phyloP scores from a whole-genome alignment of 441 rosid genomes.

The Populus hybrid region DNA sequence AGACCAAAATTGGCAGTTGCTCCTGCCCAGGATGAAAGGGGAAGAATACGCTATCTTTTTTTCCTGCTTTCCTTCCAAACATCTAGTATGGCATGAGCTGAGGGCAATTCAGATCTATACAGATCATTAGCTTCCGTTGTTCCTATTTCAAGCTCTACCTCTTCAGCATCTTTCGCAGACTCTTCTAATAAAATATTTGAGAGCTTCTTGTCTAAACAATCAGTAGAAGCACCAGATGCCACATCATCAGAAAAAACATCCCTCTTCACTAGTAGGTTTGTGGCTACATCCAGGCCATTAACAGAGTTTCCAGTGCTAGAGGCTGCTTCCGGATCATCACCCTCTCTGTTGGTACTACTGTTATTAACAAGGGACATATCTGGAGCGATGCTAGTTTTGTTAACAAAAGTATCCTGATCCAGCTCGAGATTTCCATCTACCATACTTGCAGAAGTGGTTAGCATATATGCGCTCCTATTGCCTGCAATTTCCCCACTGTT shows the following conservation, averaged over 20 bases:
- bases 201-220: constrained; percentile 31
- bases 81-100: constrained; percentile 64
- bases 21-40: constrained; percentile 26
- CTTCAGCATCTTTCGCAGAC: constrained; percentile 24
- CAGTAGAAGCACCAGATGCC: constrained; percentile 6
- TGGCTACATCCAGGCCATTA: constrained; percentile 4
- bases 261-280: background rate
- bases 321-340: background rate
- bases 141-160: constrained; percentile 12
- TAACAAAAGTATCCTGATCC: constrained; percentile 1
- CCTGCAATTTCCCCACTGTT: constrained; percentile 5
- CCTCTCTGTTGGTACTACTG: background rate
- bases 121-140: constrained; percentile 30
- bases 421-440: constrained; percentile 13
- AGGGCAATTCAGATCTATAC: constrained; percentile 37
- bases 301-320: background rate
- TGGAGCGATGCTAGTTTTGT: background rate
- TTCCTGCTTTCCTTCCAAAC: constrained; percentile 56
- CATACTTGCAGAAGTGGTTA: constrained; percentile 7
- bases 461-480: constrained; percentile 1
- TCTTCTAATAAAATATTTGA: constrained; percentile 31
- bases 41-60: constrained; percentile 28
- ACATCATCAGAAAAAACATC: constrained; percentile 12
- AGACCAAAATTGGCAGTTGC: background rate
- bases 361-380: background rate